Evolutionary conservation across 306 rosid species (phyloP).

Genomic region (Citrullus colocynthis): DNA sequence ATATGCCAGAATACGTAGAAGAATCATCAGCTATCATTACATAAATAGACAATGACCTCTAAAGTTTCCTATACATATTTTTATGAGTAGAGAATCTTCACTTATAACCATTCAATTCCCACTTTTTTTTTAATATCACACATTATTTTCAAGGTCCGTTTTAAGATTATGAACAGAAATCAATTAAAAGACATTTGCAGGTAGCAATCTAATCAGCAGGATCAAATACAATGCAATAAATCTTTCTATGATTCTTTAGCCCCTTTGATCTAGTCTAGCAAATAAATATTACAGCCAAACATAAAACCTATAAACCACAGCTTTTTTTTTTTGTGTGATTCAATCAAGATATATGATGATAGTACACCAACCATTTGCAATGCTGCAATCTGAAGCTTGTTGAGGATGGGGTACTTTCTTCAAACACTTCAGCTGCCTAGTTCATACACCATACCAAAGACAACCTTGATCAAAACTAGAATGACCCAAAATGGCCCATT

Average conservation of each 20-base stretch:
- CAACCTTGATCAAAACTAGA: slow-evolving; percentile 1
- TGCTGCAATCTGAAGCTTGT: slow-evolving; percentile 18
- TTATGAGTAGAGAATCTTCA: neutral
- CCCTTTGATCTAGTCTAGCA: neutral
- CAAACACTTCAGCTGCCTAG: slow-evolving; percentile 18
- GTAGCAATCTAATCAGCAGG: neutral
- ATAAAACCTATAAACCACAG: neutral
- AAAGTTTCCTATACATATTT: neutral
- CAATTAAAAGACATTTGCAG: neutral
- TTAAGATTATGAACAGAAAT: neutral
- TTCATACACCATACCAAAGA: slow-evolving; percentile 12
- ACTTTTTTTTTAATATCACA: neutral
- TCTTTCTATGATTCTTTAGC: neutral
- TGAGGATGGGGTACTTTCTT: slow-evolving; percentile 10
- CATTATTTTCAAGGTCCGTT: neutral
- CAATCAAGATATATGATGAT: neutral
- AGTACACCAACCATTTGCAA: slow-evolving; percentile 37
- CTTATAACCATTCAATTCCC: neutral
- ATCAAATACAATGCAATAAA: neutral
- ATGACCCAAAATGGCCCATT: slow-evolving; percentile 9
- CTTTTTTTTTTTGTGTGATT: neutral
- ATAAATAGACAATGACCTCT: neutral
- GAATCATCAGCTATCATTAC: no score
- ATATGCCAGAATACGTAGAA: no score
- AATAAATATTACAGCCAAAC: neutral